Conservation (phyloP, 768 basidiomycete genomes). For the Phaeotremella fagi region DNA sequence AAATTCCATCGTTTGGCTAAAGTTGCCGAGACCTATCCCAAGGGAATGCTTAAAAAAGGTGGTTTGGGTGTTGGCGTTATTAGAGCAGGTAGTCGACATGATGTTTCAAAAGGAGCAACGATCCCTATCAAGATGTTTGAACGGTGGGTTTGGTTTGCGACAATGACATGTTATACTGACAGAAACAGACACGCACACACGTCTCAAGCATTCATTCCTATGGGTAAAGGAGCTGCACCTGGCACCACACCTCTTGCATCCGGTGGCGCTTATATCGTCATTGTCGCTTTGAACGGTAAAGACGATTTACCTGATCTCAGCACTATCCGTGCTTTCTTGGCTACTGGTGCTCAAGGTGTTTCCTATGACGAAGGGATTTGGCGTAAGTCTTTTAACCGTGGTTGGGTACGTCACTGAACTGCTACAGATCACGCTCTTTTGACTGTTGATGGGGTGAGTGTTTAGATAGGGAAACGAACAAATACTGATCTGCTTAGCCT, state of each 20-base stretch:
- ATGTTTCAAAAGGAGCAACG: constrained; percentile 16
- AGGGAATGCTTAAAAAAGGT: constrained; percentile 17
- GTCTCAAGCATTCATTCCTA: constrained; percentile 81
- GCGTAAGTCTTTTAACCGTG: too few relatives aligned
- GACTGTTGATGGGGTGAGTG: constrained; percentile 36
- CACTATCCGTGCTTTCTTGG: constrained; percentile 76
- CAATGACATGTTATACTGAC: background rate
- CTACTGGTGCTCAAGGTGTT: constrained; percentile 74
- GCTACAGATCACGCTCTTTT: constrained; percentile 30
- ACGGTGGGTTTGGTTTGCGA: constrained; percentile 11
- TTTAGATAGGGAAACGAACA: too few relatives aligned
- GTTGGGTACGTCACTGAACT: too few relatives aligned
- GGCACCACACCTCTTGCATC: constrained; percentile 50
- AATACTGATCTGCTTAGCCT: constrained; percentile 6
- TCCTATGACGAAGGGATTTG: constrained; percentile 77
- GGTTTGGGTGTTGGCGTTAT: constrained; percentile 23
- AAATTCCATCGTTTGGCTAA: constrained; percentile 90
- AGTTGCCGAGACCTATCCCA: constrained; percentile 48
- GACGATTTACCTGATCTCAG: constrained; percentile 72
- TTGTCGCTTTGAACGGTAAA: constrained; percentile 70
- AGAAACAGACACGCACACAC: constrained; percentile 50
- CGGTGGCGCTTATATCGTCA: constrained; percentile 65
- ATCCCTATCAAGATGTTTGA: constrained; percentile 35
- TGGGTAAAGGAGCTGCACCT: constrained; percentile 47
- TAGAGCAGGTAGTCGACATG: constrained; percentile 17